Conservation (phyloP, 2,329 filamentous ascomycete genomes). For the Colletotrichum sp. region DNA sequence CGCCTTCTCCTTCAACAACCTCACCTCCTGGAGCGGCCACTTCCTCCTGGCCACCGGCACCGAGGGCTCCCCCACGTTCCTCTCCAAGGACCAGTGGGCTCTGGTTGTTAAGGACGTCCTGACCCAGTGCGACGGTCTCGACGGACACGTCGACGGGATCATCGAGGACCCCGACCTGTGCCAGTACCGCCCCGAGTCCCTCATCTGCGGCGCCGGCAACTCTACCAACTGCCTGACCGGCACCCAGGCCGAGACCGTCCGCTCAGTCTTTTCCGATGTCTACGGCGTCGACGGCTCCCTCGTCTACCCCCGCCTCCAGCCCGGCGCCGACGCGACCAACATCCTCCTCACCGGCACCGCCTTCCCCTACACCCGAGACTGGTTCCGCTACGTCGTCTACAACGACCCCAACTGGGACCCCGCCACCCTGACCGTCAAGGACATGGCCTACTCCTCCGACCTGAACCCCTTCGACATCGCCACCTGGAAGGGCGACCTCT, state of each 20-base stretch:
- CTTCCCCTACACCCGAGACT: conserved; percentile 33
- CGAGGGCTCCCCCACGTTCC: conserved; percentile 33
- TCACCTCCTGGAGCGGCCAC: conserved; percentile 33
- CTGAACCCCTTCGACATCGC: conserved; percentile 41
- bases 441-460: conserved; percentile 36
- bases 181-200: conserved; percentile 42
- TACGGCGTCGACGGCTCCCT: conserved; percentile 35
- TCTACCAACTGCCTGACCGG: conserved; percentile 1
- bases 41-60: conserved; percentile 47
- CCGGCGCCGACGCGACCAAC: conserved; percentile 54
- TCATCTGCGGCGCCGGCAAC: conserved; percentile 40
- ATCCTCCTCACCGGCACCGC: conserved; percentile 36
- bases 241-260: conserved; percentile 40
- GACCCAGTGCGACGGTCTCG: conserved; percentile 28
- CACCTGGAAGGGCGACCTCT: conserved; percentile 45
- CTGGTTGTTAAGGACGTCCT: conserved; percentile 28
- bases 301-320: conserved; percentile 51
- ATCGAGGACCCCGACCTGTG: conserved; percentile 23
- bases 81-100: conserved; percentile 34
- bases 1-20: conserved; percentile 44
- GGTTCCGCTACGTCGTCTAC: conserved; percentile 45
- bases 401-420: conserved; percentile 42
- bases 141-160: conserved; percentile 28
- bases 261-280: conserved; percentile 35
- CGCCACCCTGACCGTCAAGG: conserved; percentile 36